These are phyloP conservation scores for Phytophthora crassamura DNA, from an alignment of 352 stramenopile species.

Conservation along the genomic window DNA sequence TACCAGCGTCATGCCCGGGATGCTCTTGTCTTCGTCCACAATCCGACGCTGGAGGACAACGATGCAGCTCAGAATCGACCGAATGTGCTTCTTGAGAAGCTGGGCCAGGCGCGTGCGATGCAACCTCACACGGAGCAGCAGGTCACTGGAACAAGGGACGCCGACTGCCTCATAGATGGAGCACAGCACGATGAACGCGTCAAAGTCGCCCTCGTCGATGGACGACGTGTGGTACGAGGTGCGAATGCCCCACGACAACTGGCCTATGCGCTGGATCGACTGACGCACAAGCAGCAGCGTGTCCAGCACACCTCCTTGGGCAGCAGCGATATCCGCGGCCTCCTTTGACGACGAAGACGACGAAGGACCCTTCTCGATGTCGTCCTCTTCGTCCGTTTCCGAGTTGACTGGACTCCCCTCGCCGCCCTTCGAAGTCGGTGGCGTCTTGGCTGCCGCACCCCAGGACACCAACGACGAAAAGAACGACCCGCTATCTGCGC, in stretches of 20 bases:
- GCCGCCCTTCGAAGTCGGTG: conserved; percentile 27
- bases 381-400: conserved; percentile 79
- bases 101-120: conserved; percentile 75
- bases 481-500: conserved; percentile 41
- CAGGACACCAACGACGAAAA: conserved; percentile 69
- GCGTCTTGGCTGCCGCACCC: conserved; percentile 63
- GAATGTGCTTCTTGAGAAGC: conserved; percentile 78
- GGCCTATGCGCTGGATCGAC: conserved; percentile 85
- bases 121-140: conserved; percentile 76
- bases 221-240: conserved; percentile 87
- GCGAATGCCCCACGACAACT: conserved; percentile 83
- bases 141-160: conserved; percentile 68
- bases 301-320: conserved; percentile 72
- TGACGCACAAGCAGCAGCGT: conserved; percentile 83
- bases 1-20: conserved; percentile 76
- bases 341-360: conserved; percentile 65
- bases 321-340: conserved; percentile 55
- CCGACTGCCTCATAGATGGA: conserved; percentile 82
- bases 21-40: conserved; percentile 79
- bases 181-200: conserved; percentile 86
- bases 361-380: conserved; percentile 66
- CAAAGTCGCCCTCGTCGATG: conserved; percentile 84
- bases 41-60: conserved; percentile 79
- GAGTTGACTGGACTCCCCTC: conserved; percentile 72
- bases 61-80: conserved; percentile 72